Base-by-base conservation (phyloP, 495 filamentous ascomycete species). In the Recurvomyces mirabilis region DNA sequence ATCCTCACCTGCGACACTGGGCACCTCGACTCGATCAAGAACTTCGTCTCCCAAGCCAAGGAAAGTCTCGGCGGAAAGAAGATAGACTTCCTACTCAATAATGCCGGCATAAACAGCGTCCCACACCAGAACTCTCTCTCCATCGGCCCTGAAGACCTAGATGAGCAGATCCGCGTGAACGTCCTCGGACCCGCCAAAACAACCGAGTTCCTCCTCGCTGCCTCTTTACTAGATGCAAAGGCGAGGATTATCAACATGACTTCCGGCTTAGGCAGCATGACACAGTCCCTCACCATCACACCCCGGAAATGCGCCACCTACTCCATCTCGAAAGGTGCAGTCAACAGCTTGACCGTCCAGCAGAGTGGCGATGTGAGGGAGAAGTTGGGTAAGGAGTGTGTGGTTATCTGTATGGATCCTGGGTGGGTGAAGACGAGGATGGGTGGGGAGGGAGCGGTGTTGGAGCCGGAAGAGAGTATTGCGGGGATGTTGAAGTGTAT, bases 81-180 rank as follows among this genome's bases (percentile, higher is more conserved):
- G 36, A 63, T 72, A 43, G 59, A 69, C 45, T 69, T 51, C 51
- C 49, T 72, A 11, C 32, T 70, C 53, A 67, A 68, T 57, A 64
- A 57, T 45, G 69, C 69, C 7, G 58, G 49, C 21, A 55, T 70
- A 46, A 68, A 67, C 48, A 39, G 50, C 17, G 41, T 31, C 28
- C 55, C 43, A n/a, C 38, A 43, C 24, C 60, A 69, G 43, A 65
- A 52, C 19, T 55, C 55, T n/a, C 43, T 68, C 5, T 51, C 40
- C 1, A 57, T 72, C 2, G 56, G 55, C 7, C 52, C 61, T 1
- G 62, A 61, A 3, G 53, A 59, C 13, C 38, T 72, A 10, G 15
- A 15, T 1, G 14, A 45, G 4, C 17, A 51, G n/a, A 52, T 69
- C 19, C 46, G 34, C 23, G 44, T 59, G 52, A 69, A 69, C 43